Evolutionary conservation across 2,329 filamentous ascomycete species (phyloP), one percentile per base, ranked within the genome.

Genomic region (Fusarium sp.): DNA sequence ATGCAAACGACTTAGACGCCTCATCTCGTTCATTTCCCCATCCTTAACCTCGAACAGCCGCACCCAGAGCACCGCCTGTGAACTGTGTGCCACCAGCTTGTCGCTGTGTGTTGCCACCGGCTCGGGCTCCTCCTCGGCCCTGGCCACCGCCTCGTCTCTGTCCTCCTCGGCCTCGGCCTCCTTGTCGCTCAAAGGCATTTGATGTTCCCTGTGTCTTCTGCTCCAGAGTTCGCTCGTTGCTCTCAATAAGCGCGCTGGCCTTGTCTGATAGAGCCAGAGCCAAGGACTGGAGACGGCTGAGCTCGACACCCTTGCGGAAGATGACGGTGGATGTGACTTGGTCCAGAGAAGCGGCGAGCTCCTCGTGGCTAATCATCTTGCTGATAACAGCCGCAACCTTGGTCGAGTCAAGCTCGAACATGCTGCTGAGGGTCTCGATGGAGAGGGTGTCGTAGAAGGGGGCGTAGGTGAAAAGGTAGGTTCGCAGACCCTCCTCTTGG

Each of bases 281-380:
- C 77, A 99, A 86, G 80, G 93, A 97, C 84, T 99, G 96, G 70
- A 99, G 89, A 74, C 97, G 90, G 77, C 93, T 97, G 70, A 99
- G 89, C 86, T 99, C 97, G 68, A 99, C 96, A 62, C 96, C 97
- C 90, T 99, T 98, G 82, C 96, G 92, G 92, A 99, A 99, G 83
- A 98, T 96, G 82, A 99, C 93, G 52, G 93, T 97, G 73, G 92
- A 91, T 76, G 97, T 97, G 82, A 99, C 95, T 83, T 99, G 96
- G 84, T 99, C 97, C 30, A 99, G 89, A 37, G 96, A 97, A 42
- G 96, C 96, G 11, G 92, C 93, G 50, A 99, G 90, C 82, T 99
- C 96, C 83, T 99, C 96, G 84, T 99, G 96, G 76, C 94, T 97
- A 81, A 99, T 98, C 96, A 99, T 99, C 86, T 97, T 97, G 87